These are phyloP conservation scores for Pseudonitzschia multiseries DNA, from an alignment of 108 stramenopile genomes.

Conservation along the genomic window DNA sequence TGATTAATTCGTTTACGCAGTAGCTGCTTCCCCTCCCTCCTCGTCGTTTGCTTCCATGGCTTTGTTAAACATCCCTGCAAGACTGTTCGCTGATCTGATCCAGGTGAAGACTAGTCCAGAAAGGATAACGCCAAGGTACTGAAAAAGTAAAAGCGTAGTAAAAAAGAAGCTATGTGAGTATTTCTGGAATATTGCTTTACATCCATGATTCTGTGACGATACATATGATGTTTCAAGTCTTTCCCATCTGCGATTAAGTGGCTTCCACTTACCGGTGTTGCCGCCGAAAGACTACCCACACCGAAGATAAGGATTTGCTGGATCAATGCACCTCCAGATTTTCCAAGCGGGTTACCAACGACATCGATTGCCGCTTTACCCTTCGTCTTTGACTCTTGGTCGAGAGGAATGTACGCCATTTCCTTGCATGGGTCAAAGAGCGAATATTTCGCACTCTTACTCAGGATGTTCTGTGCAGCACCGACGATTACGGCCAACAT, in stretches of 20 bases:
- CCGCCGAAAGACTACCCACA: constrained; percentile 86
- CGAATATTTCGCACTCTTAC: constrained; percentile 94
- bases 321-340: constrained; percentile 94
- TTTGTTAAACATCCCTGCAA: constrained; percentile 79
- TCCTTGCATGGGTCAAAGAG: constrained; percentile 99
- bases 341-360: constrained; percentile 96
- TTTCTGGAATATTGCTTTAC: background rate
- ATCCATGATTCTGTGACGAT: background rate
- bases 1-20: background rate
- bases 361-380: constrained; percentile 99
- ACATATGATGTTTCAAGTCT: background rate
- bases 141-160: background rate
- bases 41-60: constrained; percentile 67
- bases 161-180: background rate
- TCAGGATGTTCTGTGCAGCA: constrained; percentile 94
- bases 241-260: background rate
- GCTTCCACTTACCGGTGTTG: constrained; percentile 65
- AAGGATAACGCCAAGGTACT: constrained; percentile 79
- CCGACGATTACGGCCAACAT: constrained; percentile 96
- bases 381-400: constrained; percentile 96
- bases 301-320: constrained; percentile 92
- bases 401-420: constrained; percentile 99
- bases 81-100: constrained; percentile 73
- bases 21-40: constrained; percentile 2
- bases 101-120: constrained; percentile 69